phyloP scores from a whole-genome alignment of 257 asterid genomes.

The Eustoma russellianum region DNA sequence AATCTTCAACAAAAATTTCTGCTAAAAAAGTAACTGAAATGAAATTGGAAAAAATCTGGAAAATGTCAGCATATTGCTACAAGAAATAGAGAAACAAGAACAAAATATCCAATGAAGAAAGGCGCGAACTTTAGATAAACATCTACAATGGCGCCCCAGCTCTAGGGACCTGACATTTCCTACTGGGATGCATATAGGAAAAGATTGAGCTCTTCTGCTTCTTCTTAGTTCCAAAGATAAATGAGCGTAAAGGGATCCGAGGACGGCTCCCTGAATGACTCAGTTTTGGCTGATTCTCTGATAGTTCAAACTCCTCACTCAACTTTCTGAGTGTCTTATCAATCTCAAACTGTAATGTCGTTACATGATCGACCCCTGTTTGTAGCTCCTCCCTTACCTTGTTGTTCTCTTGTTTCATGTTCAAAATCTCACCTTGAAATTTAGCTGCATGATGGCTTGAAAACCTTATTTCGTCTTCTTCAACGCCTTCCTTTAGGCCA shows the following conservation, averaged over 20 bases:
- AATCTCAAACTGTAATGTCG: slow-evolving; percentile 42
- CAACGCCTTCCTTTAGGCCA: slow-evolving; percentile 60
- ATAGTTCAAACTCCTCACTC: slow-evolving; percentile 55
- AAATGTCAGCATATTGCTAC: not conserved
- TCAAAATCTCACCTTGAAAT: slow-evolving; percentile 78
- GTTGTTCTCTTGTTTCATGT: slow-evolving; percentile 91
- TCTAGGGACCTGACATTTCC: slow-evolving; percentile 50
- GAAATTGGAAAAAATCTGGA: not conserved
- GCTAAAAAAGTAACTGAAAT: not conserved
- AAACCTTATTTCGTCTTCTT: slow-evolving; percentile 58
- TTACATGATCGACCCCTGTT: slow-evolving; percentile 57
- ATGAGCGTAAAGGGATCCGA: slow-evolving; percentile 52
- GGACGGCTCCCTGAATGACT: slow-evolving; percentile 36
- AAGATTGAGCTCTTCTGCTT: slow-evolving; percentile 62
- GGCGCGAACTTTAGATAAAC: slow-evolving; percentile 12
- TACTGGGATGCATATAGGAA: slow-evolving; percentile 45
- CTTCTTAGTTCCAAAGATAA: slow-evolving; percentile 72
- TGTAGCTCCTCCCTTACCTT: slow-evolving; percentile 73
- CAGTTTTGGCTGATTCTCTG: slow-evolving; percentile 42
- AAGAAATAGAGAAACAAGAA: not conserved
- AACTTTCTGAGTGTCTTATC: slow-evolving; percentile 52
- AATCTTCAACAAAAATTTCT: not conserved
- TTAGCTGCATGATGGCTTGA: slow-evolving; percentile 94
- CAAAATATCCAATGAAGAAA: not conserved
- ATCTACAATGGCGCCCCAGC: slow-evolving; percentile 32